Percentiles rank a stretch among this genome's conserved stretches.
These are phyloP conservation scores for Pluteus cervinus DNA, from an alignment of 768 basidiomycete genomes.

Conservation along the genomic window DNA sequence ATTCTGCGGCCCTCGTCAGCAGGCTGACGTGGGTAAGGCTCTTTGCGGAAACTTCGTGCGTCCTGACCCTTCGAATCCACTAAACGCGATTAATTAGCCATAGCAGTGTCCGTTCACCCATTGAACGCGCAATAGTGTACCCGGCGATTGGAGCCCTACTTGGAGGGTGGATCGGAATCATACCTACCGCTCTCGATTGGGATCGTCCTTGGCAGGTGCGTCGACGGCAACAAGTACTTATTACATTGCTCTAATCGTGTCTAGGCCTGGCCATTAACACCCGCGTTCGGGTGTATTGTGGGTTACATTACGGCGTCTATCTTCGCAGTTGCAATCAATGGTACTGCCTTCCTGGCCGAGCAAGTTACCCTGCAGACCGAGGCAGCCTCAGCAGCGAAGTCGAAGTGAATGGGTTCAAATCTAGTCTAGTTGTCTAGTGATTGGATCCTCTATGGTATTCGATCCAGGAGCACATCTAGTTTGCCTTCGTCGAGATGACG, in stretches of 20 bases:
- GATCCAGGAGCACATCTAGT: slow-evolving; percentile 5
- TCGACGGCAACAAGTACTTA: no score
- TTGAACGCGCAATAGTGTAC: slow-evolving; percentile 77
- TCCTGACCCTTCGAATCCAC: slow-evolving; percentile 13
- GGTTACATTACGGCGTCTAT: slow-evolving; percentile 65
- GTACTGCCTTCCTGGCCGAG: slow-evolving; percentile 28
- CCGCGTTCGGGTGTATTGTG: slow-evolving; percentile 62
- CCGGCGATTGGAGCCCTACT: slow-evolving; percentile 66
- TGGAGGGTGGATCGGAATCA: slow-evolving; percentile 76
- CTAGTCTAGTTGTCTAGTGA: neutral
- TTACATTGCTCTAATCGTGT: slow-evolving; percentile 7
- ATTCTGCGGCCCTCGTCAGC: slow-evolving; percentile 40
- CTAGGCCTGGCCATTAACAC: slow-evolving; percentile 81
- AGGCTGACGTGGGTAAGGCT: slow-evolving; percentile 71
- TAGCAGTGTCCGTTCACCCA: slow-evolving; percentile 46
- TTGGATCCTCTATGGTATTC: neutral
- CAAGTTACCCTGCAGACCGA: slow-evolving; percentile 20
- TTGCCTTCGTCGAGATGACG: slow-evolving; percentile 19
- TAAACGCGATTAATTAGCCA: neutral
- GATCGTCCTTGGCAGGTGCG: slow-evolving; percentile 94
- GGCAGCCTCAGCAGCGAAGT: neutral
- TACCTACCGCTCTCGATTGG: slow-evolving; percentile 94
- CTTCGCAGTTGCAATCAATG: slow-evolving; percentile 42
- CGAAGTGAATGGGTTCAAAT: neutral
- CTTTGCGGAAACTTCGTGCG: slow-evolving; percentile 79